Evolutionary conservation across 2,329 filamentous ascomycete species (phyloP), one percentile per base, ranked within the genome.

Genomic region (Colletotrichum godetiae): DNA sequence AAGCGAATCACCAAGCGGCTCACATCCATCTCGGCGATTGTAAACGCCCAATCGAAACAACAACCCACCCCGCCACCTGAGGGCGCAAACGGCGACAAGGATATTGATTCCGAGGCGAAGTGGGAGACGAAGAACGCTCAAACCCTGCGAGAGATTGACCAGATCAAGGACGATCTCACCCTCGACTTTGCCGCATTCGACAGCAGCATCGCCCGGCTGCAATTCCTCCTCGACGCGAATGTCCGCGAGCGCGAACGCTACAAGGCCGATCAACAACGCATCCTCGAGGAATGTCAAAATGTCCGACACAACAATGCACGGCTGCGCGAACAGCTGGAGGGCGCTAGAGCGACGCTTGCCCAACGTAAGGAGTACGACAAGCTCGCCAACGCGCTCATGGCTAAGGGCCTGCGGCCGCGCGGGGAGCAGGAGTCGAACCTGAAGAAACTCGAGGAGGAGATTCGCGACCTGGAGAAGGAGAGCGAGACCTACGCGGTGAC

Each of bases 181-280:
- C 90, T 97, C 76, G 96, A 98, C 82, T 97, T 98, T 78, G 93
- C 94, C 15, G 92, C 94, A 22, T 95, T 98, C 77, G 94, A 97
- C 81, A 94, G 91, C 83, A 94, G 92, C 80, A 93, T 98, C 76
- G 90, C 94, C 42, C 94, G 96, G 68, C 93, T 98, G 52, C 95
- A 98, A 78, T 94, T 97, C 79, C 91, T 98, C 0, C 90, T 93
- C 66, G 91, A 92, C 33, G 95, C 94, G 80, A 98, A 98, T 81
- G 90, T 89, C 75, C 90, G 90, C 67, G 95, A 98, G 84, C 92
- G 96, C 67, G 90, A 93, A 77, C 92, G 95, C 58, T 98, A 98
- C 83, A 91, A 92, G 5, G 88, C 89, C 1, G 94, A 97, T 80
- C 96, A 97, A 79, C 86, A 92, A 62, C 91, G 91, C 74, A 98